These are phyloP conservation scores for Arctium minus DNA, from an alignment of 129 eudicot genomes.

Conservation along the genomic window DNA sequence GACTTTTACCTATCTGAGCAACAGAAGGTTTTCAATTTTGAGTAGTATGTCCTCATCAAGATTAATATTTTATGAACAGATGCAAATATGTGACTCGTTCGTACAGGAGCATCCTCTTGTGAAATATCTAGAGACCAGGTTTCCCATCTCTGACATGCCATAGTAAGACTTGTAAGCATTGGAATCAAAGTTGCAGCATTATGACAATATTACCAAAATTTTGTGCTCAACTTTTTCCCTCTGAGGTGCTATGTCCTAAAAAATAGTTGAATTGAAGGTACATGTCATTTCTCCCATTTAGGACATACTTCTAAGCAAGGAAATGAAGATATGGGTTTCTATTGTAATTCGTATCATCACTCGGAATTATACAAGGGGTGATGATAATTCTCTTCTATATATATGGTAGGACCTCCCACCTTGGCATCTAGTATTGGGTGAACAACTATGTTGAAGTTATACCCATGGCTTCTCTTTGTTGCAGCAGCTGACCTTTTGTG, in stretches of 20 bases:
- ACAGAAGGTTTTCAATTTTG: constrained; percentile 19
- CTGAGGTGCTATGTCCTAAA: constrained; percentile 17
- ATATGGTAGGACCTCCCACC: constrained; percentile 4
- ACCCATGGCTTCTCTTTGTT: constrained; percentile 8
- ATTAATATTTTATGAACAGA: constrained; percentile 17
- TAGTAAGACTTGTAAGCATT: background rate
- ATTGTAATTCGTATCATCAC: background rate
- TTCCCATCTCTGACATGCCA: constrained; percentile 8
- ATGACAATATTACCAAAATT: constrained; percentile 3
- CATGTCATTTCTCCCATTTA: background rate
- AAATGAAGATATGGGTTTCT: constrained; percentile 17
- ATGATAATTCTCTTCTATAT: constrained; percentile 12
- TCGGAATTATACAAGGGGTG: background rate
- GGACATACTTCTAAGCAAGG: constrained; percentile 3
- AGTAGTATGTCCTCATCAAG: constrained; percentile 27
- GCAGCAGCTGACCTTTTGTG: constrained; percentile 10
- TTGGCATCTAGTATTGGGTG: background rate
- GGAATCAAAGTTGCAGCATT: constrained; percentile 2
- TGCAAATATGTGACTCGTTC: constrained; percentile 20
- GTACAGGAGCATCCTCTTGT: constrained; percentile 25
- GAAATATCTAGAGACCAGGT: constrained; percentile 14
- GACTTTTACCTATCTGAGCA: constrained; percentile 29
- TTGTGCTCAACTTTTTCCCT: constrained; percentile 3
- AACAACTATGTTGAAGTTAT: background rate
- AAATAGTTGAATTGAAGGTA: constrained; percentile 19